Evolutionary conservation across 2,329 filamentous ascomycete species (phyloP).

Genomic region (Zymoseptoria crescenta): DNA sequence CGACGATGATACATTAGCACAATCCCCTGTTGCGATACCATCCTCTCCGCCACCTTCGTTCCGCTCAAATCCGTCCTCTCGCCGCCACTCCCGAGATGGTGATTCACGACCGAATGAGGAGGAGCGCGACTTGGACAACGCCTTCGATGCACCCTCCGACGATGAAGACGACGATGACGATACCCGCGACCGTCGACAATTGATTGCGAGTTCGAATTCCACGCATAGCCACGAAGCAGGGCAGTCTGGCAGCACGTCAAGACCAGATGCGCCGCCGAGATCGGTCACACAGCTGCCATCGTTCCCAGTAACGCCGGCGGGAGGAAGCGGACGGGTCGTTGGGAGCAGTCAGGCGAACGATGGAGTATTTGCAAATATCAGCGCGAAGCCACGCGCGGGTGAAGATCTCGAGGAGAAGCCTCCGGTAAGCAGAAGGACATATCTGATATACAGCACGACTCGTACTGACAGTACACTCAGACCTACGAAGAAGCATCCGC

Average conservation of each 20-base stretch:
- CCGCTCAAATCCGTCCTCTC: slow-evolving; percentile 72
- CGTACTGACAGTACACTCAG: slow-evolving; percentile 38
- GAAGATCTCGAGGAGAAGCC: slow-evolving; percentile 84
- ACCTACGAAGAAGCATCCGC: slow-evolving; percentile 97
- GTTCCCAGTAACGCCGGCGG: slow-evolving; percentile 34
- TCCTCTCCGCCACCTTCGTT: slow-evolving; percentile 65
- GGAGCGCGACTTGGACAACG: slow-evolving; percentile 79
- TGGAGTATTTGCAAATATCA: slow-evolving; percentile 92
- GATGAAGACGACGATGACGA: slow-evolving; percentile 64
- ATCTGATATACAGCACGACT: not conserved
- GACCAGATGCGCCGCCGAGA: slow-evolving; percentile 36
- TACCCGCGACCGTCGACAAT: slow-evolving; percentile 72
- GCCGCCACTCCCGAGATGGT: slow-evolving; percentile 45
- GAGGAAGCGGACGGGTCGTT: slow-evolving; percentile 48
- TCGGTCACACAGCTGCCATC: slow-evolving; percentile 48
- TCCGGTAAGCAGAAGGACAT: slow-evolving; percentile 49
- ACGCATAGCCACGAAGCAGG: slow-evolving; percentile 9
- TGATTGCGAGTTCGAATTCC: slow-evolving; percentile 46
- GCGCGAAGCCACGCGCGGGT: slow-evolving; percentile 75
- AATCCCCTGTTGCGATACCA: slow-evolving; percentile 33
- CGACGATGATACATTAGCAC: slow-evolving; percentile 33
- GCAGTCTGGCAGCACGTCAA: slow-evolving; percentile 10
- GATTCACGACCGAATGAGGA: slow-evolving; percentile 50
- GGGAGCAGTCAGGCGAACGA: slow-evolving; percentile 70
- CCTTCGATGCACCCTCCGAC: slow-evolving; percentile 63